These are phyloP conservation scores for Trichoderma sp. DNA, from an alignment of 2,329 filamentous ascomycete genomes.

Conservation along the genomic window DNA sequence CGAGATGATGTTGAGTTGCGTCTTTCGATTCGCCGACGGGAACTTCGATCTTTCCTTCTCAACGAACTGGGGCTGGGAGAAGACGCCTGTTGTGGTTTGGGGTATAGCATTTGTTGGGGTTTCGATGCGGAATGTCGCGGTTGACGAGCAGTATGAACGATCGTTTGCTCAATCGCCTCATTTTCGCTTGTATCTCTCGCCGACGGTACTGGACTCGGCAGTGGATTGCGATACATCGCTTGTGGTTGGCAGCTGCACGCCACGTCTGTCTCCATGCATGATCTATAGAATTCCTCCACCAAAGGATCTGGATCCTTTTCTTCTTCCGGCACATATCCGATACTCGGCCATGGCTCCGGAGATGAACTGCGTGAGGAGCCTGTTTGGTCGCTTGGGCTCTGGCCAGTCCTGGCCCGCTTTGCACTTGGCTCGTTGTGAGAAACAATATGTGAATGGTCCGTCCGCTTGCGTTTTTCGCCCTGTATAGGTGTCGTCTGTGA, in stretches of 20 bases:
- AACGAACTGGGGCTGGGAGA: not conserved
- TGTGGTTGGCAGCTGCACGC: not conserved
- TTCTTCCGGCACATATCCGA: not conserved
- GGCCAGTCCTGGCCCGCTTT: not conserved
- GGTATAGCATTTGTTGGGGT: not conserved
- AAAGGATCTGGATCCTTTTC: not conserved
- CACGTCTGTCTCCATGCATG: not conserved
- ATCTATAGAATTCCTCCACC: not conserved
- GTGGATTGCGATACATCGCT: not conserved
- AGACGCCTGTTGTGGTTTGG: not conserved
- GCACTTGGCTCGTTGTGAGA: not conserved
- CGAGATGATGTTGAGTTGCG: not conserved
- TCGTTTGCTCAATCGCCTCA: not conserved
- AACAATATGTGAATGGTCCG: not conserved
- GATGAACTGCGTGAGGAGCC: not conserved
- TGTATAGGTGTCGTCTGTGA: not conserved
- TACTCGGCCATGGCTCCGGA: not conserved
- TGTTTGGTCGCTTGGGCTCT: not conserved
- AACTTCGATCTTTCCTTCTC: not conserved
- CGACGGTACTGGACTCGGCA: slow-evolving; percentile 1
- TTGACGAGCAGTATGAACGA: not conserved
- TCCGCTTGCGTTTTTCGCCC: not conserved
- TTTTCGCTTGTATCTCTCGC: not conserved
- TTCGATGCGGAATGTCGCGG: not conserved
- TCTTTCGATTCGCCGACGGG: not conserved